These are phyloP conservation scores for Pichia sp. DNA, from an alignment of 1,139 yeast species.

Conservation along the genomic window DNA sequence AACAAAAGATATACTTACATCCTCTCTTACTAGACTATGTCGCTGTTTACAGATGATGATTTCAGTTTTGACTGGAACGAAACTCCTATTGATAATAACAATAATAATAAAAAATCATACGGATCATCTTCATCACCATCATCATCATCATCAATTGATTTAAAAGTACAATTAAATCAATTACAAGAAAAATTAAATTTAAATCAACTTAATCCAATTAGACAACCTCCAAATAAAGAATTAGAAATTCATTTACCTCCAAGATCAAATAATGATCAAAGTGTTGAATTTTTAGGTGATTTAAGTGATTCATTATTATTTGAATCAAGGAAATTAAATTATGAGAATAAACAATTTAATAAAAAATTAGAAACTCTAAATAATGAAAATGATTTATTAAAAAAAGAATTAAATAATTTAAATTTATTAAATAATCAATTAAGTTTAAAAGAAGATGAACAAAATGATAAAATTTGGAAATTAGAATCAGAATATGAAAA, in stretches of 20 bases:
- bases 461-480: conserved; percentile 75
- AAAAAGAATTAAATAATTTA: conserved; percentile 34
- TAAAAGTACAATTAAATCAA: conserved; percentile 55
- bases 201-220: conserved; percentile 8
- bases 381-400: conserved; percentile 27
- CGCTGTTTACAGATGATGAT: background rate
- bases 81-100: conserved; percentile 2
- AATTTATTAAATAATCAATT: conserved; percentile 31
- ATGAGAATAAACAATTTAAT: conserved; percentile 55
- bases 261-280: conserved; percentile 26
- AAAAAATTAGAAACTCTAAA: conserved; percentile 36
- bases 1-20: no score
- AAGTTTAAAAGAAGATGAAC: conserved; percentile 32
- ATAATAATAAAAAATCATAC: no score
- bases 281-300: conserved; percentile 76
- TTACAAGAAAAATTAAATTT: conserved; percentile 41
- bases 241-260: conserved; percentile 28
- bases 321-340: conserved; percentile 73
- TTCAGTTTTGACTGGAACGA: conserved; percentile 8
- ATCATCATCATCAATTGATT: conserved; percentile 33
- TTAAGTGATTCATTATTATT: conserved; percentile 70
- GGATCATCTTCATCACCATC: background rate
- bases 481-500: conserved; percentile 31
- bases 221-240: conserved; percentile 14
- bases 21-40: no score